Conservation (phyloP, 768 basidiomycete genomes). For the Trametes cubensis region DNA sequence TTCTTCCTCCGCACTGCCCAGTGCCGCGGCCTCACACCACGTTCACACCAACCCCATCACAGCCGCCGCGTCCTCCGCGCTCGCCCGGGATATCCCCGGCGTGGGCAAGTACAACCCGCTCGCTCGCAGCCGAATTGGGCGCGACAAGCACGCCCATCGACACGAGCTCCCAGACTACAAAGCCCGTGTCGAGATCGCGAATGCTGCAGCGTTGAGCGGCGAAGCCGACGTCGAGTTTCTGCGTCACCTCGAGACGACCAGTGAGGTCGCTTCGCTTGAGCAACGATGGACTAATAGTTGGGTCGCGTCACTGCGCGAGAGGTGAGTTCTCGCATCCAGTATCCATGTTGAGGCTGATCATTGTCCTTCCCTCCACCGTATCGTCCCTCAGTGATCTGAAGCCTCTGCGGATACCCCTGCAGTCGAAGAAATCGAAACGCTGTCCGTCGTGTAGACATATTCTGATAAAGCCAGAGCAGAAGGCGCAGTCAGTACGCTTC, state of each 20-base stretch:
- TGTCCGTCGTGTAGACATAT: constrained; percentile 95
- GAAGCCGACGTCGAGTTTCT: constrained; percentile 74
- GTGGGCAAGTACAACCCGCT: constrained; percentile 77
- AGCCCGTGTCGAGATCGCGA: constrained; percentile 66
- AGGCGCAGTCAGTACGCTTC: constrained; percentile 90
- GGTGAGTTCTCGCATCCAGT: constrained; percentile 48
- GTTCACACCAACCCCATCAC: constrained; percentile 80
- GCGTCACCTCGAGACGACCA: constrained; percentile 59
- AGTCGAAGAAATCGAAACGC: constrained; percentile 93
- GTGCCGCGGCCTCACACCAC: constrained; percentile 66
- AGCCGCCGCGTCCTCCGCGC: constrained; percentile 85
- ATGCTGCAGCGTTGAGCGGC: constrained; percentile 57
- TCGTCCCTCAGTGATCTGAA: constrained; percentile 65
- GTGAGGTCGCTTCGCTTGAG: constrained; percentile 69
- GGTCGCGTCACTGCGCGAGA: constrained; percentile 63
- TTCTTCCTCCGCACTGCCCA: constrained; percentile 63
- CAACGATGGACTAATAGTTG: constrained; percentile 85
- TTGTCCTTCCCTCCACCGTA: background rate
- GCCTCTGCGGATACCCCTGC: constrained; percentile 89
- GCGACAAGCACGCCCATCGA: constrained; percentile 67
- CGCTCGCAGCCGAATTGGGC: constrained; percentile 48
- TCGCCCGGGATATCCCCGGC: constrained; percentile 86
- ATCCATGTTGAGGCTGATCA: constrained; percentile 4
- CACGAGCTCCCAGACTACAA: constrained; percentile 81
- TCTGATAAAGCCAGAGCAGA: constrained; percentile 97